Base-by-base conservation (phyloP, 371 early-diverging fungal species). In the Mucor velutinosus region DNA sequence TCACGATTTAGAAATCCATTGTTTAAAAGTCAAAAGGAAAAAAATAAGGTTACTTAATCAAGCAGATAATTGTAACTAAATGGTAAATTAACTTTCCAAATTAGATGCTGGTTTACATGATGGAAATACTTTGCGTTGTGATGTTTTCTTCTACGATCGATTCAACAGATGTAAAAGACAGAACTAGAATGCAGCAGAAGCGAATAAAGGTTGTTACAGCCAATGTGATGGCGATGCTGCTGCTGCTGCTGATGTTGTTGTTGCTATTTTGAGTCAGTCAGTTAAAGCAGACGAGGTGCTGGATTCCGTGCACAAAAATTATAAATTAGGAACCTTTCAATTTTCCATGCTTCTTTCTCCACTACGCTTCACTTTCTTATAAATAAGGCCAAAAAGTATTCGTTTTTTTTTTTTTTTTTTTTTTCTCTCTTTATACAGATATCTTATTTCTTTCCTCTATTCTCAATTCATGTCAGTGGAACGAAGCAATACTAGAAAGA, bases 101-200 rank as follows among this genome's bases (percentile, higher is more conserved):
- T 62, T 17, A 35, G 62, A 62, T 14, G 10, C 0, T n/a, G 32
- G n/a, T 62, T 53, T 62, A 62, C 62, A 53, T 51, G 62, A 62
- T 62, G 23, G 8, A 7, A 7, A 7, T 4, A 10, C 14, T 30
- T 21, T 30, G 21, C 7, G 21, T 11, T 37, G 37, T 23, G 37
- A 37, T 30, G 6, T 60, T 30, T 6, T 25, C 14, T 41, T 41
- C 39, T 25, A 27, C 61, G 61, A 61, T 61, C 61, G 61, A 61
- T 61, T 30, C 56, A 56, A 17, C 32, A 56, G 21, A 25, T 51
- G 7, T 27, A 51, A n/a, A 11, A 51, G 27, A 51, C 21, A 25
- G 8, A 51, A 10, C 27, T 21, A 51, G 21, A 51, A 25, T 43
- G 27, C 21, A 61, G 33, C 29, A 60, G 21, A 49, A 8, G 23